These are phyloP conservation scores for Russula dissimulans DNA, from an alignment of 768 basidiomycete species.

Conservation along the genomic window DNA sequence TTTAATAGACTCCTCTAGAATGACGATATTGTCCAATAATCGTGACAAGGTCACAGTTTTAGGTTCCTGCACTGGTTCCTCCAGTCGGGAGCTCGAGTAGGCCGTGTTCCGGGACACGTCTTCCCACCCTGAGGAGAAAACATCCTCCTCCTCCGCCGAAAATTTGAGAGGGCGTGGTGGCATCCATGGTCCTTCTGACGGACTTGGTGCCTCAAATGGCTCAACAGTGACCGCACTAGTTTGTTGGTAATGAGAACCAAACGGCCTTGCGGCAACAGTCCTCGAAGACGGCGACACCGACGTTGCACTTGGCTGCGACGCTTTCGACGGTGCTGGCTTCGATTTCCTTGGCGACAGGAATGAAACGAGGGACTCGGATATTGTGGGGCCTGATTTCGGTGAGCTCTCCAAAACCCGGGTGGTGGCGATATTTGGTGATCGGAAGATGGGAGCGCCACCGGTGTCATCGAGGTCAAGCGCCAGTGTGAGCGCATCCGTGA, in stretches of 20 bases:
- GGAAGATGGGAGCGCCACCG: constrained; percentile 18
- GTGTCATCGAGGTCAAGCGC: constrained; percentile 52
- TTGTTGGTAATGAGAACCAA: constrained; percentile 74
- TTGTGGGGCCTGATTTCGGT: constrained; percentile 43
- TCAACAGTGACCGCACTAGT: constrained; percentile 65
- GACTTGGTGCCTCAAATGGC: constrained; percentile 54
- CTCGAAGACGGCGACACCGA: constrained; percentile 41
- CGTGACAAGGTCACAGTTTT: constrained; percentile 65
- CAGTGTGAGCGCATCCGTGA: constrained; percentile 79
- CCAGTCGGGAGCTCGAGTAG: constrained; percentile 23
- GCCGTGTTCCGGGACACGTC: constrained; percentile 22
- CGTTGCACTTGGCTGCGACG: constrained; percentile 25
- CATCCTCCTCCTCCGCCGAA: constrained; percentile 59
- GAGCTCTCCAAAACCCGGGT: constrained; percentile 27
- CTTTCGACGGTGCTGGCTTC: constrained; percentile 30
- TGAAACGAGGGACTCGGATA: constrained; percentile 58
- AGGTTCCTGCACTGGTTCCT: constrained; percentile 25
- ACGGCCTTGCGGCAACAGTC: constrained; percentile 59
- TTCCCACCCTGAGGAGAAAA: constrained; percentile 49
- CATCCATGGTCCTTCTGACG: constrained; percentile 56
- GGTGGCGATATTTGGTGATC: constrained; percentile 24
- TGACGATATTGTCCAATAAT: constrained; percentile 87
- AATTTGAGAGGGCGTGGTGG: constrained; percentile 43
- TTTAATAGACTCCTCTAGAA: constrained; percentile 92
- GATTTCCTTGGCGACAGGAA: constrained; percentile 73